Conservation (phyloP, 1,139 yeast species). For the Protomyces arabidopsidicola region DNA sequence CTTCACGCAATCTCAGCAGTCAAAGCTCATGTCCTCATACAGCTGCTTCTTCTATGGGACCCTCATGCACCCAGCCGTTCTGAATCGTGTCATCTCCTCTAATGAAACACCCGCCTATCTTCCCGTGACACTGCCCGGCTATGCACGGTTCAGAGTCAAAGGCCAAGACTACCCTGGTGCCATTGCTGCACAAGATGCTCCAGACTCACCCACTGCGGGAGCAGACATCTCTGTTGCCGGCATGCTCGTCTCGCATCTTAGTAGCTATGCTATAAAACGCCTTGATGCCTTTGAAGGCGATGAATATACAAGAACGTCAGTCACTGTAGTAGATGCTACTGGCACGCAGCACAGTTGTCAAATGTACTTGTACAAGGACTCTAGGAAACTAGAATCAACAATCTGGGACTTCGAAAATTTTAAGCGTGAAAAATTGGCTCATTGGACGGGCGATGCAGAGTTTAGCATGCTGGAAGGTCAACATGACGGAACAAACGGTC, state of each 20-base stretch:
- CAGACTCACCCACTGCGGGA: background rate
- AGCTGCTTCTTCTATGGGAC: constrained; percentile 27
- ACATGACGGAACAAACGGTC: constrained; percentile 10
- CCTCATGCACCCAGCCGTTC: constrained; percentile 25
- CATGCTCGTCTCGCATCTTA: constrained; percentile 4
- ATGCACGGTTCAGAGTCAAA: constrained; percentile 14
- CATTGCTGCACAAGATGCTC: background rate
- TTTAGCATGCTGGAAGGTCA: background rate
- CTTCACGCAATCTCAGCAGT: too few relatives aligned
- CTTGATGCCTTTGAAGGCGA: constrained; percentile 27
- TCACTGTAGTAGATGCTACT: background rate
- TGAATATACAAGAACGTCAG: constrained; percentile 9
- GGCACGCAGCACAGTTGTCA: background rate
- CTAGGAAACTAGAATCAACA: background rate
- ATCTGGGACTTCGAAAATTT: constrained; percentile 18
- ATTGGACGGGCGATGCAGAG: constrained; percentile 12
- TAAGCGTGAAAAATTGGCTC: background rate
- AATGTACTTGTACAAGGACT: constrained; percentile 7
- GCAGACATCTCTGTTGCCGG: constrained; percentile 1
- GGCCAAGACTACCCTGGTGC: constrained; percentile 23
- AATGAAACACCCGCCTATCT: background rate
- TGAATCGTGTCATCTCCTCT: background rate
- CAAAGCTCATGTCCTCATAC: background rate
- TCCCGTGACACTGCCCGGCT: constrained; percentile 4
- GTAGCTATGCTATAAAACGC: background rate